These are phyloP conservation scores for Omphalotus olearius DNA, from an alignment of 1,284 basidiomycete genomes.

Conservation along the genomic window DNA sequence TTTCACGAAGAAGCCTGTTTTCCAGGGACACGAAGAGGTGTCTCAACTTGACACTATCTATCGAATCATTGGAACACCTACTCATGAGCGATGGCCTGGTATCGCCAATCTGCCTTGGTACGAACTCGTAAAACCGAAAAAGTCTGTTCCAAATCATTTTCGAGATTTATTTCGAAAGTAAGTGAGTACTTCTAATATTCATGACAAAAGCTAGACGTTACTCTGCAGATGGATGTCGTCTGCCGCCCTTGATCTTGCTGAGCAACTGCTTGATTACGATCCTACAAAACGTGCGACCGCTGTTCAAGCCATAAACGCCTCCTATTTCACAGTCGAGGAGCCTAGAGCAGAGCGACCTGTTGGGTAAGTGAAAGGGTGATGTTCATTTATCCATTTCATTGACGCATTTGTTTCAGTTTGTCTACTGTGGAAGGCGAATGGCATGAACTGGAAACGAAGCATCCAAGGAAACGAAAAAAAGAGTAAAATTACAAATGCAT, in stretches of 20 bases:
- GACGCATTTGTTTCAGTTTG: conserved; percentile 40
- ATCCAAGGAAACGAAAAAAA: conserved; percentile 71
- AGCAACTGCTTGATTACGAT: conserved; percentile 80
- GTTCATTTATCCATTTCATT: conserved; percentile 14
- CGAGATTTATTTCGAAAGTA: conserved; percentile 78
- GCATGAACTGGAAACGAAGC: conserved; percentile 91
- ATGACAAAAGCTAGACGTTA: conserved; percentile 8
- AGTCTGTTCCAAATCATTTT: conserved; percentile 68
- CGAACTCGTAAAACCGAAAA: conserved; percentile 91
- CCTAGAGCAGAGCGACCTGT: conserved; percentile 73
- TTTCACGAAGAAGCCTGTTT: conserved; percentile 91
- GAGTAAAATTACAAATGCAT: conserved; percentile 27
- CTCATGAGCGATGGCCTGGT: conserved; percentile 78
- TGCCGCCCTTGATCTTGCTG: conserved; percentile 81
- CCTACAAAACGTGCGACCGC: conserved; percentile 79
- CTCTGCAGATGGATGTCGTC: conserved; percentile 72
- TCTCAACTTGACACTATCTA: conserved; percentile 94
- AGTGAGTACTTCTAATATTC: conserved; percentile 21
- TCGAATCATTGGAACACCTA: conserved; percentile 87
- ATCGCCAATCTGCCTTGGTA: conserved; percentile 92
- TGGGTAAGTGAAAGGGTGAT: conserved; percentile 52
- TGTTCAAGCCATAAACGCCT: conserved; percentile 70
- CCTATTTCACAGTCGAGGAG: conserved; percentile 81
- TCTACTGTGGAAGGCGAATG: conserved; percentile 85
- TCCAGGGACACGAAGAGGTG: conserved; percentile 96